Base-by-base conservation (phyloP, 2,329 filamentous ascomycete genomes). In the Aspergillus sojae region DNA sequence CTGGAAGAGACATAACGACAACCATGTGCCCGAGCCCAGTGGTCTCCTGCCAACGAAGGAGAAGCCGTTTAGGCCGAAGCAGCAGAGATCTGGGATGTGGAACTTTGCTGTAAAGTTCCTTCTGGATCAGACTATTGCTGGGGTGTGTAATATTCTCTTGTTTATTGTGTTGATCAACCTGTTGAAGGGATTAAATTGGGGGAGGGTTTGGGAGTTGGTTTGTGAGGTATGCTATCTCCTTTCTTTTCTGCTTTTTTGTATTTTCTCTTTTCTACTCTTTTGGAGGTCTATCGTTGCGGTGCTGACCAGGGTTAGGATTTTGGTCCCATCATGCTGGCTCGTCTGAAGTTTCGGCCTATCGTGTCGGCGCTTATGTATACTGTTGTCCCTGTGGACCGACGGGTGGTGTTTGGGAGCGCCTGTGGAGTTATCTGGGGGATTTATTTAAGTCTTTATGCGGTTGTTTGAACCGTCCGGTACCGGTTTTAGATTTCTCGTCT, bases 401-500 rank as follows among this genome's bases (percentile, higher is more conserved):
- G 91, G 43, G 89, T 91, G 57, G 78, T 94, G 39, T 85, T 93
- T 65, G 90, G 88, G n/a, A 87, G 88, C 68, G 75, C 90, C 57
- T 90, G 90, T 21, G 91, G 91, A 5, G 83, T 94, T 28, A 84
- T 82, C 16, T 94, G 91, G 91, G 89, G 89, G 0, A 82, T 93
- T 48, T 94, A 91, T 75, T 81, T 94, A 78, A 92, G 90, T 73
- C 78, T 93, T 71, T 77, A 87, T 67, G 84, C 83, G 43, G 81
- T 78, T 28, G 68, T 72, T 67, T 78, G 14, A 55, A 43, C 5
- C 6, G 30, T 54, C 21, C 21, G 28, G 26, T 45, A 5, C 26
- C 5, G 5, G 19, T 23, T 30, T 19, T 59, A 14, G 36, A 52
- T 34, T 28, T 21, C 3, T 19, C 21, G 14, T 48, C 1, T 23